Evolutionary conservation across 2,329 filamentous ascomycete genomes (phyloP).

Genomic region (Cordyceps cicadae): DNA sequence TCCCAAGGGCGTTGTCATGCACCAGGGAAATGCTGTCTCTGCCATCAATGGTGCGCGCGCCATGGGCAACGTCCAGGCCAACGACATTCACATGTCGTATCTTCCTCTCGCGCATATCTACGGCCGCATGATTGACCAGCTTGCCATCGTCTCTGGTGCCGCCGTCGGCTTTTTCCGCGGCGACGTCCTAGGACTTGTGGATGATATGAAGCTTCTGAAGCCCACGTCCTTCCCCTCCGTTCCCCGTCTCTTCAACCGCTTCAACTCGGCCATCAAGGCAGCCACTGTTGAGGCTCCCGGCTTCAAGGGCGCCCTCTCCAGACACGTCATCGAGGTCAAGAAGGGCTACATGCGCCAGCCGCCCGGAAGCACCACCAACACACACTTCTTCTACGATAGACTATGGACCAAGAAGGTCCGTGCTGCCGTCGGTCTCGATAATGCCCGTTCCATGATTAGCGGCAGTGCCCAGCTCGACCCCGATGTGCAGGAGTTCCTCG

Average conservation of each 20-base stretch:
- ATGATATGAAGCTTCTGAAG: slow-evolving; percentile 80
- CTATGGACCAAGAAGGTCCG: slow-evolving; percentile 88
- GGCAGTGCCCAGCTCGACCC: slow-evolving; percentile 93
- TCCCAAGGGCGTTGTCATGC: slow-evolving; percentile 49
- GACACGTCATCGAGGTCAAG: slow-evolving; percentile 74
- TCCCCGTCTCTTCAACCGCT: slow-evolving; percentile 84
- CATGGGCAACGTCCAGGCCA: slow-evolving; percentile 40
- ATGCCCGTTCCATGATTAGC: slow-evolving; percentile 65
- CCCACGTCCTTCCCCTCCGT: slow-evolving; percentile 84
- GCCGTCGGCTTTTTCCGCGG: slow-evolving; percentile 93
- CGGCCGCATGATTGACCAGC: slow-evolving; percentile 75
- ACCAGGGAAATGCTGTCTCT: slow-evolving; percentile 74
- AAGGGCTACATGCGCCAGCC: slow-evolving; percentile 67
- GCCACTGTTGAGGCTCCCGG: slow-evolving; percentile 73
- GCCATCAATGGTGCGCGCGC: slow-evolving; percentile 56
- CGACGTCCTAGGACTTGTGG: slow-evolving; percentile 75
- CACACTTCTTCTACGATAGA: slow-evolving; percentile 69
- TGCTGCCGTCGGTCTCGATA: slow-evolving; percentile 73
- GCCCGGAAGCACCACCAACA: slow-evolving; percentile 65
- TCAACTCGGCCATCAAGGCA: slow-evolving; percentile 73
- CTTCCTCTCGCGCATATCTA: slow-evolving; percentile 93
- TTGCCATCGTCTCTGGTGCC: slow-evolving; percentile 62
- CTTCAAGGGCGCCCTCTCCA: slow-evolving; percentile 70
- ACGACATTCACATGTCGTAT: slow-evolving; percentile 72
- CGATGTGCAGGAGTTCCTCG: slow-evolving; percentile 79